Conservation (phyloP, 73 alveolate genomes). For the Urostyla sp. region DNA sequence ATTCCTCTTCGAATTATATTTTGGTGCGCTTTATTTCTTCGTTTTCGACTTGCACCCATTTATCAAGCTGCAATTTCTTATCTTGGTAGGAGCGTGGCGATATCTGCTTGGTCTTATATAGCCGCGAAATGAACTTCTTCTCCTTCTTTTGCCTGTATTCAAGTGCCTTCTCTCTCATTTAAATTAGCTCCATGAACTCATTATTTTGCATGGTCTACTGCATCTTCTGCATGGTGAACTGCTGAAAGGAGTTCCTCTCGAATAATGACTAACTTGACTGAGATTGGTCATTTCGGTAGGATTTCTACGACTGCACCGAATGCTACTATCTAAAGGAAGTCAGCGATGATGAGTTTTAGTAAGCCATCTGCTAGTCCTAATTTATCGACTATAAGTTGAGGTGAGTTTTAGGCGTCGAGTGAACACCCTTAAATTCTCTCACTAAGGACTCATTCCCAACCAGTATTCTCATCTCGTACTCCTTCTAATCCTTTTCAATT, state of each 20-base stretch:
- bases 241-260: conserved; percentile 69
- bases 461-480: conserved; percentile 36
- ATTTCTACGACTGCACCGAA: background rate
- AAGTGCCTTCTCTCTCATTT: conserved; percentile 75
- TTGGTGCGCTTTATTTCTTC: conserved; percentile 68
- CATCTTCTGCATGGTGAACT: conserved; percentile 57
- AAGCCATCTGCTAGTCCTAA: too few species aligned
- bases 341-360: background rate
- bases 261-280: conserved; percentile 40
- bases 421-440: conserved; percentile 48
- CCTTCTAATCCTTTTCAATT: background rate
- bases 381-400: too few species aligned
- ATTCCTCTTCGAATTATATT: conserved; percentile 60
- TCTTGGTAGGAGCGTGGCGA: conserved; percentile 70
- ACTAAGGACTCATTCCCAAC: conserved; percentile 40
- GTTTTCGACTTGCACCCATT: conserved; percentile 71
- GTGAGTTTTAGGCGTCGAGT: conserved; percentile 19
- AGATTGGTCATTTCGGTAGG: too few species aligned
- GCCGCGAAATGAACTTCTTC: conserved; percentile 64
- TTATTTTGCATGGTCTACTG: conserved; percentile 64
- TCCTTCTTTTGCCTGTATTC: conserved; percentile 68
- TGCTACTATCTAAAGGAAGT: too few species aligned
- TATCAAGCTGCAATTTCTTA: conserved; percentile 63
- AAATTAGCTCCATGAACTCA: conserved; percentile 62
- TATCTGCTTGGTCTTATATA: conserved; percentile 50